These are phyloP conservation scores for Hymenoscyphus scutula DNA, from an alignment of 2,329 filamentous ascomycete species.

Conservation along the genomic window DNA sequence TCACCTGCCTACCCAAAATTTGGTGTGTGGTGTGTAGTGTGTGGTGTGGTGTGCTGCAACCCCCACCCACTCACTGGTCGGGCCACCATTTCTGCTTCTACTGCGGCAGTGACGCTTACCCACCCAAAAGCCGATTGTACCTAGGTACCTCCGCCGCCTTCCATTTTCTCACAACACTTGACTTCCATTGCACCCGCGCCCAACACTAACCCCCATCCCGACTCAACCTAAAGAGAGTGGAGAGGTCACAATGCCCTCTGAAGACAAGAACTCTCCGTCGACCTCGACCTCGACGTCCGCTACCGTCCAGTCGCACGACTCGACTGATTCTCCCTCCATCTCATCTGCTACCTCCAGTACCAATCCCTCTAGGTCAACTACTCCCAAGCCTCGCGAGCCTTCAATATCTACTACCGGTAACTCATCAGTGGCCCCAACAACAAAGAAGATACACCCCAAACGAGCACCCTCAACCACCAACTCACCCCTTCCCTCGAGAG, in stretches of 20 bases:
- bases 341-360: conserved; percentile 8
- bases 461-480: conserved; percentile 40
- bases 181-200: not conserved
- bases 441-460: conserved; percentile 31
- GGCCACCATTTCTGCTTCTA: not conserved
- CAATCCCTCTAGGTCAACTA: conserved; percentile 12
- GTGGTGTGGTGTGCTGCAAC: not conserved
- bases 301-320: not conserved
- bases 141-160: not conserved
- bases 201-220: not conserved
- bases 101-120: not conserved
- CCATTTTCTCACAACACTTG: not conserved
- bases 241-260: conserved; percentile 3
- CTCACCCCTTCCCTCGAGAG: conserved; percentile 47
- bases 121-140: not conserved
- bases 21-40: too few species aligned
- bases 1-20: not conserved
- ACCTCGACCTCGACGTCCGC: too few species aligned
- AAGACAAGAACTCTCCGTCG: not conserved
- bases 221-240: not conserved
- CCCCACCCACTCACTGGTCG: not conserved
- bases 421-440: conserved; percentile 21
- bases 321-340: not conserved
- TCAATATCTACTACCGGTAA: conserved; percentile 9
- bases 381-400: conserved; percentile 5